Conservation (phyloP, 441 rosid genomes). For the Mallotus repandus region DNA sequence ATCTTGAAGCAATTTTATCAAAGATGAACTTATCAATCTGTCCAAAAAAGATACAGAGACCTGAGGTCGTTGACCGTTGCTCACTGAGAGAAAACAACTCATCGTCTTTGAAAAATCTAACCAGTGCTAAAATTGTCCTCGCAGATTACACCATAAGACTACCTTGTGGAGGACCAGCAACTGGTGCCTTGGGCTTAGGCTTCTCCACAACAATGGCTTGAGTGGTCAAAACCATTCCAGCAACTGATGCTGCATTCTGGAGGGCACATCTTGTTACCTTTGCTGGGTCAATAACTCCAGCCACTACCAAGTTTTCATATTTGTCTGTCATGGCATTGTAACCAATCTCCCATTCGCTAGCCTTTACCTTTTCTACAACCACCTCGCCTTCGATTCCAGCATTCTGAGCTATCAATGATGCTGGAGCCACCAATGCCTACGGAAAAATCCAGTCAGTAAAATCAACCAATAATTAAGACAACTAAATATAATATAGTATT, state of each 20-base stretch:
- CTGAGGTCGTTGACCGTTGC: neutral
- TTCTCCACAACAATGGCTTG: slow-evolving; percentile 97
- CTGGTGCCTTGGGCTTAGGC: slow-evolving; percentile 62
- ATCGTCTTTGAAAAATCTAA: slow-evolving; percentile 19
- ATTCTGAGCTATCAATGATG: slow-evolving; percentile 84
- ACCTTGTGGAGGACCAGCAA: slow-evolving; percentile 59
- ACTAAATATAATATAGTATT: too few species aligned
- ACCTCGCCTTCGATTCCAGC: slow-evolving; percentile 97
- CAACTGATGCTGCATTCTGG: slow-evolving; percentile 92
- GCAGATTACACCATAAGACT: slow-evolving; percentile 38
- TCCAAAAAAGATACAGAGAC: neutral
- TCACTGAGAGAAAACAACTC: slow-evolving; percentile 17
- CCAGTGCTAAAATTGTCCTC: neutral
- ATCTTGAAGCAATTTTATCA: neutral
- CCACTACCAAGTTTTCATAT: slow-evolving; percentile 79
- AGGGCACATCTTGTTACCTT: slow-evolving; percentile 93
- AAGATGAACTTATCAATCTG: neutral
- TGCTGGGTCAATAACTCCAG: slow-evolving; percentile 93
- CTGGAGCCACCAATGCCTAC: slow-evolving; percentile 77
- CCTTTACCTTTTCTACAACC: slow-evolving; percentile 76
- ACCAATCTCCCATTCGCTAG: slow-evolving; percentile 79
- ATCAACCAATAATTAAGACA: neutral
- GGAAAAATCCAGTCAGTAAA: neutral
- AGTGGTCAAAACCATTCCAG: slow-evolving; percentile 94
- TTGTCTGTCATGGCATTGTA: slow-evolving; percentile 90